Base-by-base conservation (phyloP, 1,284 basidiomycete species). In the Ganoderma resinaceum region DNA sequence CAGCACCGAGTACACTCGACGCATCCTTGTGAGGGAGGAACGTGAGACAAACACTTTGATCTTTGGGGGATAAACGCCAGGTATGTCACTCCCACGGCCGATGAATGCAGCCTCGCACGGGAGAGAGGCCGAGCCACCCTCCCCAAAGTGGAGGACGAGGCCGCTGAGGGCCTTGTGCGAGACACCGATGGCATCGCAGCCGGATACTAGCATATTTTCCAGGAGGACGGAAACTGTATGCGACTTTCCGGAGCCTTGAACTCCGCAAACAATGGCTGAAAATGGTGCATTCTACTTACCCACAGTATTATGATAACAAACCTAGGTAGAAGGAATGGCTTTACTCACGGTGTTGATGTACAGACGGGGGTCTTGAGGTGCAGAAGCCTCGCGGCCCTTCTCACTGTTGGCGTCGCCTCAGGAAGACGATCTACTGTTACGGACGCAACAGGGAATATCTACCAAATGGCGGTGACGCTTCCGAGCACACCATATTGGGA, bases 91-190 rank as follows among this genome's bases (percentile, higher is more conserved):
- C 0, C 80, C 23, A 11, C 14, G 74, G 0, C 85, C 87, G 1
- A 91, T 72, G 82, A 85, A 91, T 0, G 90, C 89, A 0, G 89
- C 89, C 77, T 92, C 91, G 65, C 87, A 87, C 0, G 91, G 90
- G 31, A 84, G 81, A 0, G 87, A 80, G 52, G 78, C 80, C 0
- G 83, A 75, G 0, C 91, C 91, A 8, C 89, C 88, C 77, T 91
- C 91, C 0, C 91, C 89, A 62, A 88, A 90, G 74, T 92, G 90
- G 5, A 92, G 83, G 3, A 93, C 87, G 0, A 92, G 82, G 0
- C 88, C 91, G 7, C 84, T 84, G 0, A 92, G 82, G 0, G 89
- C 80, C 65, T 86, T 87, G 20, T 82, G 74, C 3, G 91, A 76
- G 0, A 76, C 78, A 0, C 91, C 91, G 42, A 88, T 84, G 0